Percentiles rank a stretch among this genome's conserved stretches.
These are phyloP conservation scores for Backusella australiensis DNA, from an alignment of 192 early-diverging fungal species.

Conservation along the genomic window DNA sequence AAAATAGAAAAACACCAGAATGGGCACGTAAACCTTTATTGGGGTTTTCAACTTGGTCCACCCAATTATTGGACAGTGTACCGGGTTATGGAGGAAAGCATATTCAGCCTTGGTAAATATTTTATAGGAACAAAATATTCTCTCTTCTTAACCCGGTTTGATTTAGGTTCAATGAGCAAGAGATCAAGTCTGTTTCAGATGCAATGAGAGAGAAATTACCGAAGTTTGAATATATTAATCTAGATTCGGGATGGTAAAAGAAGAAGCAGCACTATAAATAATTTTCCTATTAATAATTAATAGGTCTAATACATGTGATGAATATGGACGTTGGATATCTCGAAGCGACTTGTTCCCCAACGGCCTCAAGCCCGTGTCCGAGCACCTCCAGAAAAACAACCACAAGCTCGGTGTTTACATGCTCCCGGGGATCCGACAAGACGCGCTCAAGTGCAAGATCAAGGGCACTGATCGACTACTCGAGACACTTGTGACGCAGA, in stretches of 20 bases:
- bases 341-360: constrained; percentile 31
- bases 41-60: constrained; percentile 39
- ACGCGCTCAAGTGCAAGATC: constrained; percentile 15
- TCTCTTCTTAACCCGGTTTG: background rate
- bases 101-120: constrained; percentile 25
- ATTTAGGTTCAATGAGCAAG: constrained; percentile 29
- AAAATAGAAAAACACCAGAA: constrained; percentile 12
- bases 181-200: constrained; percentile 26
- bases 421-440: constrained; percentile 28
- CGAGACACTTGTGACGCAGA: constrained; percentile 2
- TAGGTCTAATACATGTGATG: constrained; percentile 29
- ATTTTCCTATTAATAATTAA: background rate
- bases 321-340: constrained; percentile 29
- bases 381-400: constrained; percentile 20
- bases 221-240: constrained; percentile 31
- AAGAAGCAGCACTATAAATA: background rate
- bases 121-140: background rate
- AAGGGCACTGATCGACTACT: constrained; percentile 12
- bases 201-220: constrained; percentile 32
- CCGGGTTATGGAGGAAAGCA: constrained; percentile 34
- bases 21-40: constrained; percentile 29
- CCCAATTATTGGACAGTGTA: constrained; percentile 32
- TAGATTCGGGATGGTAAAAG: constrained; percentile 39
- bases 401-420: constrained; percentile 36
- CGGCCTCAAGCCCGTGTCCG: constrained; percentile 19